Percentiles rank a stretch among this genome's conserved stretches.
Evolutionary conservation across 2,329 filamentous ascomycete genomes (phyloP).

Genomic region (Parastagonospora nodorum): DNA sequence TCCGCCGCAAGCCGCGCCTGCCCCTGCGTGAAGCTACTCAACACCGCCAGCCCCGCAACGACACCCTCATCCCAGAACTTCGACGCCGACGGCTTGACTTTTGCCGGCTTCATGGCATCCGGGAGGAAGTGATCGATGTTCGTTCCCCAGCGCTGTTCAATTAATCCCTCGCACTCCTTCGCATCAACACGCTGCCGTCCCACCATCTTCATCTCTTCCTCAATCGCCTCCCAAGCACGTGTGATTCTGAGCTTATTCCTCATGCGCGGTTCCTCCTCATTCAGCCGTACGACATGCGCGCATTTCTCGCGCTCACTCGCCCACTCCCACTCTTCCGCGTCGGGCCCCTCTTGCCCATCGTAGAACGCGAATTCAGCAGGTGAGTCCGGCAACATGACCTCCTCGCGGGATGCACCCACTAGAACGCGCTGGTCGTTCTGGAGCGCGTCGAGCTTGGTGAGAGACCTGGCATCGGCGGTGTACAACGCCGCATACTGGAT

Average conservation of each 20-base stretch:
- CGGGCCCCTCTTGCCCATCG: slow-evolving; percentile 12
- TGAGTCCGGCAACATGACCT: slow-evolving; percentile 15
- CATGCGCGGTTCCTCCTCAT: slow-evolving; percentile 2
- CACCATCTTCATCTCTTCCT: slow-evolving; percentile 1
- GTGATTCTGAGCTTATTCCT: slow-evolving; percentile 17
- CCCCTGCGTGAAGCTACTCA: slow-evolving; percentile 11
- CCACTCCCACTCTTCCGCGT: slow-evolving; percentile 11
- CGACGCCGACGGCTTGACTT: background rate
- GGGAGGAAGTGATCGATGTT: slow-evolving; percentile 7
- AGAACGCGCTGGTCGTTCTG: slow-evolving; percentile 15
- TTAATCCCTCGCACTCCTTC: background rate
- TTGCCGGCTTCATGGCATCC: background rate
- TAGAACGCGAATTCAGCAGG: slow-evolving; percentile 6
- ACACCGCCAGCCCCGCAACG: background rate
- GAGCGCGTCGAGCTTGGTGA: slow-evolving; percentile 10
- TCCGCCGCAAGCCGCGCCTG: slow-evolving; percentile 7
- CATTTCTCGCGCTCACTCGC: slow-evolving; percentile 15
- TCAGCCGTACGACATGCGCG: slow-evolving; percentile 10
- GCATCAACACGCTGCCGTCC: background rate
- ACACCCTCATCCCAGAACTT: background rate
- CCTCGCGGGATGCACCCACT: slow-evolving; percentile 2
- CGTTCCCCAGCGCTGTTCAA: slow-evolving; percentile 9
- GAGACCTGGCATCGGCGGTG: slow-evolving; percentile 10
- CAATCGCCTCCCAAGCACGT: slow-evolving; percentile 3
- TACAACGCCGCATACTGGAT: slow-evolving; percentile 13